Evolutionary conservation across 2,329 filamentous ascomycete genomes (phyloP), one percentile per base, ranked within the genome.

Genomic region (Catunica adiposa): DNA sequence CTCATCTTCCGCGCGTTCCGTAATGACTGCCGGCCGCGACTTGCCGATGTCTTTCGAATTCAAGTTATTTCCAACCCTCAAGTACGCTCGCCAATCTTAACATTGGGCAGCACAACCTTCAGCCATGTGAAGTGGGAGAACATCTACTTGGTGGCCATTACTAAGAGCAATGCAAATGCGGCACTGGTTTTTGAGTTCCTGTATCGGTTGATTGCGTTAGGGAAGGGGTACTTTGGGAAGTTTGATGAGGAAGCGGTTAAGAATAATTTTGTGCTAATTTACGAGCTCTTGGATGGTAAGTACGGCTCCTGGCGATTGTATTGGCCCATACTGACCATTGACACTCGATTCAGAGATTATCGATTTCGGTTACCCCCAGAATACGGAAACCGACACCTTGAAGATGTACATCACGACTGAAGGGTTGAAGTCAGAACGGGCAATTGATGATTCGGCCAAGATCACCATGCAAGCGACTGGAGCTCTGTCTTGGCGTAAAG

Each of bases 341-440:
- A 20, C 15, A 31, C 17, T 6, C 23, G 15, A 1, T 17, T 51
- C 63, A 92, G 92, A 98, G 72, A 96, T 98, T 65, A 82, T 98
- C 67, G 92, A 98, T 70, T 98, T 98, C 70, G 92, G 92, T 60
- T 98, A 98, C 68, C 92, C 92, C 34, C 92, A 98, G 69, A 97
- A 97, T 69, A 98, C 92, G 60, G 92, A 98, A 71, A 95, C 90
- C 55, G 92, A 98, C 68, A 97, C 92, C 15, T 75, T 98, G 63
- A 98, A 98, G 72, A 97, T 97, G 90, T 98, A 98, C 75, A 98
- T 98, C 66, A 98, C 94, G 46, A 98, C 92, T 37, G 92, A 98
- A 72, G 92, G 92, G 58, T 90, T 98, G 71, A 96, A 96, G 70
- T 94, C 89, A 31, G 89, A 89, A 68, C 75, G 82, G 62, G 82